A percentile compares a stretch with the other conserved stretches of the same genome.
Evolutionary conservation across 345 rosid genomes (phyloP).

Genomic region (Hibiscus syriacus): DNA sequence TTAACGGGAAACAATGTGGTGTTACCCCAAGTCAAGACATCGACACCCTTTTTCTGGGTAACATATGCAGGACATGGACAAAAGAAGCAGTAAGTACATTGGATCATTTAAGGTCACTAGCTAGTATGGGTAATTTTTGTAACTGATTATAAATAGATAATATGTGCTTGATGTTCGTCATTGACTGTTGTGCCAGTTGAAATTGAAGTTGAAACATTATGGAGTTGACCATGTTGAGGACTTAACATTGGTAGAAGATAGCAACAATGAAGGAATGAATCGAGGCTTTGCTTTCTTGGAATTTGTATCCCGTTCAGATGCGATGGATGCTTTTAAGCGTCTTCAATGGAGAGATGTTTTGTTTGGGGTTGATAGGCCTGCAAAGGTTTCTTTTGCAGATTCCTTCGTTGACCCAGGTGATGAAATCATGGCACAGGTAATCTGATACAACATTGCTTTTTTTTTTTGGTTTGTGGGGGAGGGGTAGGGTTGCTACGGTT

Average conservation of each 20-base stretch:
- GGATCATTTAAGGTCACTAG: constrained; percentile 18
- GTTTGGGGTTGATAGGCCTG: constrained; percentile 95
- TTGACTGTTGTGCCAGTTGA: constrained; percentile 62
- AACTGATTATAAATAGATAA: constrained; percentile 9
- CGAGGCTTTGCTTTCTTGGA: constrained; percentile 98
- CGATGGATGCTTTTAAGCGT: constrained; percentile 89
- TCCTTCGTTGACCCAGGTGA: constrained; percentile 91
- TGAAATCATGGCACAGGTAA: constrained; percentile 98
- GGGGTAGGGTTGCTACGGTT: background rate
- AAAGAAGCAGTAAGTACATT: constrained; percentile 82
- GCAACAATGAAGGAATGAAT: constrained; percentile 76
- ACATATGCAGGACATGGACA: constrained; percentile 95
- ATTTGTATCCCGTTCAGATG: constrained; percentile 85
- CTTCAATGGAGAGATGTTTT: constrained; percentile 85
- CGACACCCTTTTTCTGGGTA: constrained; percentile 91
- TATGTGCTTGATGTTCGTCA: constrained; percentile 15
- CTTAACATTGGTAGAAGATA: constrained; percentile 86
- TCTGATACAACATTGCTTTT: constrained; percentile 5
- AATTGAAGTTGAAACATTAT: constrained; percentile 91
- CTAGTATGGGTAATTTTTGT: constrained; percentile 9
- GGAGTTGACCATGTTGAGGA: constrained; percentile 88
- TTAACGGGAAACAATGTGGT: constrained; percentile 94
- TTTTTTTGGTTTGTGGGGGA: background rate
- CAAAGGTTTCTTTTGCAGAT: constrained; percentile 95
- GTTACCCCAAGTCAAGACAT: constrained; percentile 94